A percentile compares a stretch with the other conserved stretches of the same genome.
These are phyloP conservation scores for Pelargonium cotyledonis DNA, from an alignment of 441 rosid species.

Conservation along the genomic window DNA sequence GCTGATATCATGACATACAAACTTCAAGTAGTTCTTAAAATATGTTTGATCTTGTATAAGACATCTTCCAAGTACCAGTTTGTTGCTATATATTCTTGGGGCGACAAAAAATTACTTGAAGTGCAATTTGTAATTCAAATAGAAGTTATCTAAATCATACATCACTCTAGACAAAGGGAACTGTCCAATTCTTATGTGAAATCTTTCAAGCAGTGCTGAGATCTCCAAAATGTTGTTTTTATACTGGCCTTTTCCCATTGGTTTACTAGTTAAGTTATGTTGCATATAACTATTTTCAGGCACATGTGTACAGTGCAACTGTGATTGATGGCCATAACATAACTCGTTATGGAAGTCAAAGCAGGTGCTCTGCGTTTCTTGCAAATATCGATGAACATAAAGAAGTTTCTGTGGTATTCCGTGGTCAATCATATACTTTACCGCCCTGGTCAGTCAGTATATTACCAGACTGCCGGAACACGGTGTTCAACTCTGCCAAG, in stretches of 20 bases:
- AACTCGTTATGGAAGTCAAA: slow-evolving; percentile 26
- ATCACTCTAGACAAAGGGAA: no score
- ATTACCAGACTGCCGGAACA: slow-evolving; percentile 61
- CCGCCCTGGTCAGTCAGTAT: slow-evolving; percentile 83
- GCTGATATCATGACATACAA: no score
- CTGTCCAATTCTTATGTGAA: no score
- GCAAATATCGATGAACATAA: slow-evolving; percentile 65
- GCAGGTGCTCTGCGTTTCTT: slow-evolving; percentile 58
- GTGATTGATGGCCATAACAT: slow-evolving; percentile 27
- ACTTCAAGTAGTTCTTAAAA: no score
- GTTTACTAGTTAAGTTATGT: slow-evolving; percentile 6
- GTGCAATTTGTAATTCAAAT: no score
- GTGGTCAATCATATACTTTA: slow-evolving; percentile 46
- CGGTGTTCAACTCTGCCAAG: slow-evolving; percentile 63
- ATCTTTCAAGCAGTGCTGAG: no score
- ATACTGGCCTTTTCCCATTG: slow-evolving; percentile 11
- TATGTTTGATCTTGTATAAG: no score
- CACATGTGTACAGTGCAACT: slow-evolving; percentile 48
- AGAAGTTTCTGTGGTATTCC: slow-evolving; percentile 41
- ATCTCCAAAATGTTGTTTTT: background rate
- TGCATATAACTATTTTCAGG: slow-evolving; percentile 36
- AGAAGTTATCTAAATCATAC: no score
- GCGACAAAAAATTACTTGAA: no score
- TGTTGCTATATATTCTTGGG: no score
- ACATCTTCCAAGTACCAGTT: no score